Percentiles rank a stretch among this genome's conserved stretches.
These are phyloP conservation scores for Flaveria ramosissima DNA, from an alignment of 129 eudicot genomes.

Conservation along the genomic window DNA sequence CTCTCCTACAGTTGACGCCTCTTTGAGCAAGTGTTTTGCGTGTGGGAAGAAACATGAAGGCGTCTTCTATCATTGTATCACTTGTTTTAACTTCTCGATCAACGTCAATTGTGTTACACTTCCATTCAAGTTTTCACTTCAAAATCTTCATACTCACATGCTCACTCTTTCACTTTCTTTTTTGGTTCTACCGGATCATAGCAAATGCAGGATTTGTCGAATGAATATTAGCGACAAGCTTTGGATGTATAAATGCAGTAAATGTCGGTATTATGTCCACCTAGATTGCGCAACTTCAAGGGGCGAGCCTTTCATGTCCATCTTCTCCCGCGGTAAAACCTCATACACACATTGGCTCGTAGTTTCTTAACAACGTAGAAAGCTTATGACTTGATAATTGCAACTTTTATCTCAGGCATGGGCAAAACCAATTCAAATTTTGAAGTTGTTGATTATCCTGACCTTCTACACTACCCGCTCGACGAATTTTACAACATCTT, in stretches of 20 bases:
- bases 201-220: not conserved
- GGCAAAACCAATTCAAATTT: not conserved
- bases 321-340: not conserved
- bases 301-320: not conserved
- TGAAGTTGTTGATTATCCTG: not conserved
- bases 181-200: not conserved
- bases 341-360: not conserved
- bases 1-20: not conserved
- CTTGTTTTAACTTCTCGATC: conserved; percentile 8
- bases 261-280: conserved; percentile 23
- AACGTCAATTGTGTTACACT: not conserved
- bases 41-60: conserved; percentile 17
- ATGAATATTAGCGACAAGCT: too few relatives aligned
- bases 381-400: not conserved
- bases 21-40: not conserved
- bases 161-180: conserved; percentile 9
- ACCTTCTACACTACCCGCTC: not conserved
- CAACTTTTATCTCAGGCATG: not conserved
- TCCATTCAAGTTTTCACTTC: not conserved
- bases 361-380: not conserved
- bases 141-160: not conserved
- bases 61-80: conserved; percentile 6
- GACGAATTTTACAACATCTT: conserved; percentile 13
- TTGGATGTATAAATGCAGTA: conserved; percentile 27
- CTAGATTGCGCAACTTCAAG: conserved; percentile 4